Base-by-base conservation (phyloP, 352 stramenopile species). In the Pythium guiyangense region DNA sequence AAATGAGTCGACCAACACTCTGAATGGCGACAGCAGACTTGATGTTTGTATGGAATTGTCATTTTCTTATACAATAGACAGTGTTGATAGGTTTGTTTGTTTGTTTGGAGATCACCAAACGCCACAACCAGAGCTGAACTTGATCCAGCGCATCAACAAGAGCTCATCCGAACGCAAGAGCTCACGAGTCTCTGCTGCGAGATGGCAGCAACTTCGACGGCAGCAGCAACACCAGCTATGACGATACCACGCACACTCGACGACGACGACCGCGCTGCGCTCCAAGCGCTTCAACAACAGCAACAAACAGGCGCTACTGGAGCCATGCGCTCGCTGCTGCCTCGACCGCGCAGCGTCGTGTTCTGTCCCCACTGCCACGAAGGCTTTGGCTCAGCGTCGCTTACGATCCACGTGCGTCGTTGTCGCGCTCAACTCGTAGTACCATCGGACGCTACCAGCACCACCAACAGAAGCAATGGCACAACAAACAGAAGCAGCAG, bases 371-470 rank as follows among this genome's bases (percentile, higher is more conserved):
- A 87, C 47, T 91, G 80, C 55, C 64, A 57, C 44, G 55, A 81
- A 51, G 77, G 66, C 8, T 89, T 88, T 27, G 71, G 80, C 4
- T 74, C 69, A 18, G 72, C 76, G 20, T 91, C 80, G 15, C 60
- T 91, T 37, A 25, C 69, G 31, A 91, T 91, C 63, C 80, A 91
- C 52, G 52, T 84, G 9, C 64, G 67, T 20, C 76, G 78, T 12
- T 91, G 80, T 53, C 80, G 80, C 18, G 67, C 76, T 14, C 58
- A 81, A 43, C 58, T 37, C 20, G 48, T 57, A n/a, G 40, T 34
- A 6, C 6, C 29, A 34, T 34, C 29, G 3, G 29, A 34, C 29
- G 29, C 3, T 34, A 34, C 29, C 29, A 34, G 29, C 29, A 34
- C 3, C 29, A 34, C 3, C 68, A 72, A 25, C 37, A 54, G 6